phyloP scores from a whole-genome alignment of 2,329 filamentous ascomycete species.

The Aspergillus thermomutatus region DNA sequence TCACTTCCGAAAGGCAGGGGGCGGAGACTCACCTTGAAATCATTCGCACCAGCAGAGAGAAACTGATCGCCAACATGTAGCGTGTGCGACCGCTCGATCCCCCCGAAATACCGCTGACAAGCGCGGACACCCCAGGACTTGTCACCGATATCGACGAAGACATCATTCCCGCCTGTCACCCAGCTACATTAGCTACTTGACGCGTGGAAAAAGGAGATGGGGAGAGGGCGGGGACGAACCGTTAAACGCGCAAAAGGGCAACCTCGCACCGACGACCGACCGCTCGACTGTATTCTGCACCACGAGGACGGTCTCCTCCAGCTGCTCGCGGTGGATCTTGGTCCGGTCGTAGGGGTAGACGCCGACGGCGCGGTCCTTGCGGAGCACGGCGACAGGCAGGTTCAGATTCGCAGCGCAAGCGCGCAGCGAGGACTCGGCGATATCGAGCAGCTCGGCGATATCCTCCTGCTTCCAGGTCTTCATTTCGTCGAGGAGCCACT shows the following conservation, averaged over 20 bases:
- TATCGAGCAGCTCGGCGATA: constrained; percentile 77
- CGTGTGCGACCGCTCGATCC: constrained; percentile 71
- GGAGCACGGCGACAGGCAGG: constrained; percentile 73
- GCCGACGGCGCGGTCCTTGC: constrained; percentile 84
- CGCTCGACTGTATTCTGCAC: constrained; percentile 90
- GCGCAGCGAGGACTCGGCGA: constrained; percentile 77
- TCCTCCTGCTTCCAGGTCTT: constrained; percentile 55
- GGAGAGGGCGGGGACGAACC: constrained; percentile 40
- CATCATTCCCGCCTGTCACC: constrained; percentile 72
- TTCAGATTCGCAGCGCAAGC: constrained; percentile 78
- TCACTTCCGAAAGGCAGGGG: neutral
- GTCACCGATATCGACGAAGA: constrained; percentile 98
- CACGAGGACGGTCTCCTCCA: constrained; percentile 94
- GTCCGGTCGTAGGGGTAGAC: constrained; percentile 64
- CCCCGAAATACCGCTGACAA: constrained; percentile 86
- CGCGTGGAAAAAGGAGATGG: neutral
- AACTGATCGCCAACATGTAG: constrained; percentile 97
- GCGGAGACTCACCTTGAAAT: constrained; percentile 69
- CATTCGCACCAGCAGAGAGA: constrained; percentile 88
- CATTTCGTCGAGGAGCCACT: constrained; percentile 61
- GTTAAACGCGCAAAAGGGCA: constrained; percentile 98
- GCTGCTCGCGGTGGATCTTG: constrained; percentile 77
- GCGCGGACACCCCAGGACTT: constrained; percentile 94
- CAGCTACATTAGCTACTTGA: neutral
- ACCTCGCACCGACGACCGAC: constrained; percentile 60